Conservation (phyloP, 2,329 filamentous ascomycete species). For the Aureobasidium vineae region DNA sequence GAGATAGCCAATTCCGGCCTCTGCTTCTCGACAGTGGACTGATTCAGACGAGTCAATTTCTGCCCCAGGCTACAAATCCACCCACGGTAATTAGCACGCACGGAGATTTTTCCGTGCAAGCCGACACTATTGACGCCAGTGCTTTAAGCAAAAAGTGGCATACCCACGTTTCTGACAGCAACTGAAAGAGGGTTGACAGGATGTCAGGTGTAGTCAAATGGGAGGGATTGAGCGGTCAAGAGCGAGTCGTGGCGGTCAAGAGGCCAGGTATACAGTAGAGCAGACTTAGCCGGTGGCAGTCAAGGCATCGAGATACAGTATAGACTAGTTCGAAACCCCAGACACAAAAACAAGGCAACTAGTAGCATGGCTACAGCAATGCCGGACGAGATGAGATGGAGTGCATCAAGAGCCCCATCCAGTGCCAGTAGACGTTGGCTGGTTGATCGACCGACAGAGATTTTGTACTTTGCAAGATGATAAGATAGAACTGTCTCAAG, state of each 20-base stretch:
- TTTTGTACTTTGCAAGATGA: background rate
- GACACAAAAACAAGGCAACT: slow-evolving; percentile 12
- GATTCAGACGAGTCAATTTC: background rate
- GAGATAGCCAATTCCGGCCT: background rate
- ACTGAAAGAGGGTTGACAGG: background rate
- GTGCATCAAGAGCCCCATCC: background rate
- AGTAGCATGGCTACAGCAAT: background rate
- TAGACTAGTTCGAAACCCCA: slow-evolving; percentile 17
- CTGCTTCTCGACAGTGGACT: background rate
- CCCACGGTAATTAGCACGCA: slow-evolving; percentile 8
- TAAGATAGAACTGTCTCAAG: background rate
- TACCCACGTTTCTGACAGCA: background rate
- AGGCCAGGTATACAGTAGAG: background rate
- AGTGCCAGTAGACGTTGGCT: background rate
- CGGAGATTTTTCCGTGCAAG: background rate
- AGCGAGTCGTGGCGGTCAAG: slow-evolving; percentile 6
- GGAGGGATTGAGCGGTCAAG: slow-evolving; percentile 3
- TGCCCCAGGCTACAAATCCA: slow-evolving; percentile 2
- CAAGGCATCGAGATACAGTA: slow-evolving; percentile 2
- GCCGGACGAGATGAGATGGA: background rate
- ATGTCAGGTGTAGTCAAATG: background rate
- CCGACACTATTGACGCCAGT: background rate
- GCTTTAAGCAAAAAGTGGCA: background rate
- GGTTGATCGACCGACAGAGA: background rate
- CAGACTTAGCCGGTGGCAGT: slow-evolving; percentile 2